Evolutionary conservation across 257 asterid genomes (phyloP), one percentile per base, ranked within the genome.

Genomic region (Mitragyna speciosa): DNA sequence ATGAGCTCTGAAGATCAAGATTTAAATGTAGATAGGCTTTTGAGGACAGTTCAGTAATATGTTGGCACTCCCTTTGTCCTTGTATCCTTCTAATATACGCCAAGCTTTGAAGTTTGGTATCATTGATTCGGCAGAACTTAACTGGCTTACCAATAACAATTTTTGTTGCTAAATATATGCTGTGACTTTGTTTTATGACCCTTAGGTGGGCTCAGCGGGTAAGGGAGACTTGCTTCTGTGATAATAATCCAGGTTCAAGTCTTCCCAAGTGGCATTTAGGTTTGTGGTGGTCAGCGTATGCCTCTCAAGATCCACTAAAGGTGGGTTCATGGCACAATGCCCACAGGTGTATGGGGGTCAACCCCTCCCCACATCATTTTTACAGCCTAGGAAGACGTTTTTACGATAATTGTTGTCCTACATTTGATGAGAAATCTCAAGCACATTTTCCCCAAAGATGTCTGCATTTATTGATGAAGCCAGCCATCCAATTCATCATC

Each of bases 1-100:
- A 15, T 61, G 58, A 63, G 6, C 66, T 59, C 66, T 30, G 58
- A 72, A 33, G 52, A 70, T 75, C 73, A 63, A 45, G 64, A 49
- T 24, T 73, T 45, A 51, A 31, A 72, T n/a, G 14, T 36, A 7
- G 41, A 6, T 59, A 79, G 67, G 49, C 58, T 39, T 30, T 48
- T 22, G 28, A 48, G 43, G 72, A 58, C 45, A 70, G 73, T 63
- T 30, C 19, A 43, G 41, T 48, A 7, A 47, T 49, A 20, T 33
- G 19, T 51, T 33, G 7, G 11, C 71, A 20, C 64, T 17, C 28
- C 70, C 47, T 26, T 58, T 79, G 17, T 52, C 49, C 26, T 56
- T 66, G 72, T 33, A 19, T 73, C 3, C 39, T 41, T 52, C 51
- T 78, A 70, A 26, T 43, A 11, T 26, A 26, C 77, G 3, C 11